Evolutionary conservation across 1,139 yeast species (phyloP), one percentile per base, ranked within the genome.

Genomic region (Pichia sp.): DNA sequence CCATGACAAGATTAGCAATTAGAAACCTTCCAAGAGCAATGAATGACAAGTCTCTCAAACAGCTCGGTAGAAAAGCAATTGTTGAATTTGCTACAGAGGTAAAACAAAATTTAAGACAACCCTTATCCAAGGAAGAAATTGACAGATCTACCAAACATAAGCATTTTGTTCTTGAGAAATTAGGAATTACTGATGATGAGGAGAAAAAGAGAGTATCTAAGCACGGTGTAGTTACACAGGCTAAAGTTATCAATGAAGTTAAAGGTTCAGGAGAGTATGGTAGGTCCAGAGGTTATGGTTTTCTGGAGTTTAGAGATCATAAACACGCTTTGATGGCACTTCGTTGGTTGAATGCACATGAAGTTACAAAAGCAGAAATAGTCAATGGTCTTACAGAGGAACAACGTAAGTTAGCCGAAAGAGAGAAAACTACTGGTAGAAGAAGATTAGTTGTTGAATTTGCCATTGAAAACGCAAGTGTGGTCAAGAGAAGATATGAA

Each of bases 41-140:
- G 93, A 83, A 75, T 48, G 84, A 84, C 47, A 85, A 84, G 60
- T 80, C 95, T 0, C 70, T 91, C 54, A 91, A 91, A 60, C 95
- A 95, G 2, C 69, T 91, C 42, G 96, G 94, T 31, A 79, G 98
- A 63, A 85, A 85, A 60, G 97, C 96, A 0, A 88, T 91, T 42
- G 96, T 91, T 23, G 84, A 84, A 54, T 91, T 91, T 67, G 97
- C 97, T n/a, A 84, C 77, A 28, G 96, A 89, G 58, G 96, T 84
- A 5, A 82, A 75, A 53, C 74, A 77, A 33, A 80, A 69, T 10
- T 63, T 68, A 46, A 77, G 99, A 63, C 95, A 85, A 55, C 85
- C 95, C 14, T 68, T 91, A 41, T 81, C 89, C 23, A 85, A 85
- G 61, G 99, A 93, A 63, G 99, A 91, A 66, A 65, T 83, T 20